These are phyloP conservation scores for Hyaloscypha hepaticicola DNA, from an alignment of 495 filamentous ascomycete species.

Conservation along the genomic window DNA sequence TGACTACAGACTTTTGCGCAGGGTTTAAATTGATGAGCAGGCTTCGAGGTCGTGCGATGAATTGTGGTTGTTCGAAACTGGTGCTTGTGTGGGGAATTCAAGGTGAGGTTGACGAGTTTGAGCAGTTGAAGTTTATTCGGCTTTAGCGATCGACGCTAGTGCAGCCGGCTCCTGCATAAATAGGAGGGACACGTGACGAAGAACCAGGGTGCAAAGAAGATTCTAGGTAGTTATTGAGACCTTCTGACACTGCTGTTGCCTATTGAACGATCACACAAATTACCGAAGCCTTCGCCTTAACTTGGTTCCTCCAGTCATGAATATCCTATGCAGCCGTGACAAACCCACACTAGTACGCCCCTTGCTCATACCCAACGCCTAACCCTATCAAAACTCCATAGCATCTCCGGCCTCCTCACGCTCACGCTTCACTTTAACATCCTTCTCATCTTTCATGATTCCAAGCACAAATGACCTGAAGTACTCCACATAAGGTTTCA, in stretches of 20 bases:
- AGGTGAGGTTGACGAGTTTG: constrained; percentile 20
- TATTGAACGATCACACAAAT: background rate
- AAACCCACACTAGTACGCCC: background rate
- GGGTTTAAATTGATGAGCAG: constrained; percentile 16
- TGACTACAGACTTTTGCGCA: constrained; percentile 4
- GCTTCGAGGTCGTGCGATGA: constrained; percentile 3
- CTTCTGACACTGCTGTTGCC: background rate
- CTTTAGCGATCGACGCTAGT: background rate
- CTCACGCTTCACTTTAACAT: constrained; percentile 71
- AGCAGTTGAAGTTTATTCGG: constrained; percentile 1
- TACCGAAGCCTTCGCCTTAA: background rate
- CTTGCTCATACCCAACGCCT: background rate
- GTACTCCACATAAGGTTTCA: constrained; percentile 89
- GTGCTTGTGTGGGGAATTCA: constrained; percentile 14
- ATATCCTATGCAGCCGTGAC: too few species aligned
- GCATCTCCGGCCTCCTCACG: constrained; percentile 42
- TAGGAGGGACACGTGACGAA: background rate
- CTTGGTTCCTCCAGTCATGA: background rate
- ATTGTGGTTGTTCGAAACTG: constrained; percentile 3
- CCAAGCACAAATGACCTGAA: constrained; percentile 78
- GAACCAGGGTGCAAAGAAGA: background rate
- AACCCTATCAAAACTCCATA: constrained; percentile 59
- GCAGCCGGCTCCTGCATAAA: background rate
- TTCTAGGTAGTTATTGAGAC: background rate
- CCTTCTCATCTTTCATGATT: constrained; percentile 79